Conservation (phyloP, 2,329 filamentous ascomycete species). For the Ceratocystis papillata region DNA sequence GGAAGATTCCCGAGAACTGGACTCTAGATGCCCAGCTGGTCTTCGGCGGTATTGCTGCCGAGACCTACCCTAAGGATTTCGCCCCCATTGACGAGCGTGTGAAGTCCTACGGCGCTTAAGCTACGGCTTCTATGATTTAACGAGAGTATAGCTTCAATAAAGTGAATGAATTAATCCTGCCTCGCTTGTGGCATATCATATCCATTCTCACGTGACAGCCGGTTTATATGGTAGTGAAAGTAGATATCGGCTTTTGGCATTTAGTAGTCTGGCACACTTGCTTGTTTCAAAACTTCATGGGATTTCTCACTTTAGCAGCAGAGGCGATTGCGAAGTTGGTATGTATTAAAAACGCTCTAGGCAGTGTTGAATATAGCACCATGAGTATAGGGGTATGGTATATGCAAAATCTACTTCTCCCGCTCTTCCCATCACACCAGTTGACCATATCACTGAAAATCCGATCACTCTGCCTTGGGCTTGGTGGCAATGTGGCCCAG, state of each 20-base stretch:
- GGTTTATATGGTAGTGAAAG: background rate
- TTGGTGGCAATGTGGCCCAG: constrained; percentile 61
- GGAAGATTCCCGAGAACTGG: constrained; percentile 63
- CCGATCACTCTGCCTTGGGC: constrained; percentile 25
- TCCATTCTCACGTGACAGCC: background rate
- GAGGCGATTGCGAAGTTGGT: background rate
- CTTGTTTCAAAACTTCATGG: background rate
- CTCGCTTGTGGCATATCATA: background rate
- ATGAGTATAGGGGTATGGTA: constrained; percentile 1
- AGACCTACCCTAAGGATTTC: constrained; percentile 53
- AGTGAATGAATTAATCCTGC: background rate
- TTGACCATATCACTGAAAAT: background rate
- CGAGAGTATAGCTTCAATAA: background rate
- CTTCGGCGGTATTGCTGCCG: constrained; percentile 55
- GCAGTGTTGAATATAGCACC: constrained; percentile 10
- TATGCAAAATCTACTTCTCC: background rate
- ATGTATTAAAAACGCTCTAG: constrained; percentile 10
- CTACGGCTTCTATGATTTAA: background rate
- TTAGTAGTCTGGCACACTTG: no score
- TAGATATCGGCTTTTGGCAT: no score
- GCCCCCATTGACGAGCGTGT: constrained; percentile 54
- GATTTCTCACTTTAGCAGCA: background rate
- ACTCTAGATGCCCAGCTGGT: constrained; percentile 73
- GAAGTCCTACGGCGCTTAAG: constrained; percentile 50
- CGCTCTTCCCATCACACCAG: background rate